Percentiles rank a stretch among this genome's conserved stretches.
These are phyloP conservation scores for Aspergillus hiratsukae DNA, from an alignment of 2,329 filamentous ascomycete species.

Conservation along the genomic window DNA sequence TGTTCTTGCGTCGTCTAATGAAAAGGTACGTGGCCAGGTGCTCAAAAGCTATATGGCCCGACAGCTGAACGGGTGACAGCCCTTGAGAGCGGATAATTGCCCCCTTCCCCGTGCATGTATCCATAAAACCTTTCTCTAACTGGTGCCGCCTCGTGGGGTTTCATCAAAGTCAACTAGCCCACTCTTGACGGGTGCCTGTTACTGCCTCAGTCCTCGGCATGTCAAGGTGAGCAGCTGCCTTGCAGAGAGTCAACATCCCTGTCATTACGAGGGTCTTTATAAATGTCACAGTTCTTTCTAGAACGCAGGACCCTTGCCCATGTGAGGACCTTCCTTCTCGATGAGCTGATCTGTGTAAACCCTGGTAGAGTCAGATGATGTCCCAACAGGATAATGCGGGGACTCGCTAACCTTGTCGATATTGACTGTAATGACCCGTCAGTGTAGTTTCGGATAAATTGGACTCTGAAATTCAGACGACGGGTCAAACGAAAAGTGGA, in stretches of 20 bases:
- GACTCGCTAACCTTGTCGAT: background rate
- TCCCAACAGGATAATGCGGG: background rate
- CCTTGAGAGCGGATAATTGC: background rate
- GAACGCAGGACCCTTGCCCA: background rate
- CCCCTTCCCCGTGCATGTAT: background rate
- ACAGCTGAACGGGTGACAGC: background rate
- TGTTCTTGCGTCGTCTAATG: background rate
- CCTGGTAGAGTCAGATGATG: background rate
- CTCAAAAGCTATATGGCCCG: background rate
- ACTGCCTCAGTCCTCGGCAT: background rate
- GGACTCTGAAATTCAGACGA: conserved; percentile 1
- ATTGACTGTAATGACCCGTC: background rate
- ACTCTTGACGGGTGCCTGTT: background rate
- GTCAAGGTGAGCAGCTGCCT: background rate
- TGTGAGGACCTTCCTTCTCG: background rate
- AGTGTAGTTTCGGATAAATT: conserved; percentile 14
- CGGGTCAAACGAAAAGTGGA: conserved; percentile 11
- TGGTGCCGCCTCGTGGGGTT: background rate
- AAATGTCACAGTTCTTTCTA: background rate
- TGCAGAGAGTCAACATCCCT: background rate
- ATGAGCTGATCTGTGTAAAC: background rate
- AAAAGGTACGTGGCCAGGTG: background rate
- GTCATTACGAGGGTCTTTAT: background rate
- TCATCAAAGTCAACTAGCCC: background rate
- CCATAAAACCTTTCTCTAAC: background rate